phyloP scores from a whole-genome alignment of 2,329 filamentous ascomycete species.

The Arthrobotrys pseudoclavata region DNA sequence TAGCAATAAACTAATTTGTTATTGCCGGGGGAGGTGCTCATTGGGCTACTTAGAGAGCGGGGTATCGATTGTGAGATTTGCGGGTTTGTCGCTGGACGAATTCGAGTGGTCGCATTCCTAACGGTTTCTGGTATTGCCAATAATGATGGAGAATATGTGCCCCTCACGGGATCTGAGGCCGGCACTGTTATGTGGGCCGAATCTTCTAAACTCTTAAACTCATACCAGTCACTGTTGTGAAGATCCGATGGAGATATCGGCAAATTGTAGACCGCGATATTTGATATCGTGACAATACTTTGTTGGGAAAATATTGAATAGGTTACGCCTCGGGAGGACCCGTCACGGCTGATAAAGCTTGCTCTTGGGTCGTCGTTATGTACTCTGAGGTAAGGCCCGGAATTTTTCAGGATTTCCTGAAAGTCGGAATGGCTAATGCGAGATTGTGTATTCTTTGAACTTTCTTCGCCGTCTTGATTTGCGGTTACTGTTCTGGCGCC shows the following conservation, averaged over 20 bases:
- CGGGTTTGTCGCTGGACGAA: not conserved
- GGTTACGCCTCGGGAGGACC: not conserved
- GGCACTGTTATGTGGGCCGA: not conserved
- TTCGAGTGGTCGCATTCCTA: not conserved
- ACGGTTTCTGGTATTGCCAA: not conserved
- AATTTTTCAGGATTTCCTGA: not conserved
- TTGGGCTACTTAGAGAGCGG: too few relatives aligned
- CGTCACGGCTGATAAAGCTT: not conserved
- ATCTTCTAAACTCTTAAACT: not conserved
- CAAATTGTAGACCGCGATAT: constrained; percentile 16
- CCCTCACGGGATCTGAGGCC: not conserved
- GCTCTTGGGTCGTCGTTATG: too few relatives aligned
- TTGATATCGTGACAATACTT: not conserved
- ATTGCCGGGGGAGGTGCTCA: too few relatives aligned
- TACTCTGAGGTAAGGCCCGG: not conserved
- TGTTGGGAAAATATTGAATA: constrained; percentile 1
- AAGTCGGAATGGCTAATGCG: not conserved
- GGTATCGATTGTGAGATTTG: not conserved
- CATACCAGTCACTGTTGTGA: constrained; percentile 1
- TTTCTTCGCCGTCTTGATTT: not conserved
- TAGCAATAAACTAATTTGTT: too few relatives aligned
- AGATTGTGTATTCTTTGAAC: not conserved
- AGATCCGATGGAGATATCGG: not conserved
- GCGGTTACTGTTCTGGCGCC: not conserved
- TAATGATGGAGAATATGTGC: not conserved